Conservation (phyloP, 208 protist genomes). For the Trypanosoma cruzi region DNA sequence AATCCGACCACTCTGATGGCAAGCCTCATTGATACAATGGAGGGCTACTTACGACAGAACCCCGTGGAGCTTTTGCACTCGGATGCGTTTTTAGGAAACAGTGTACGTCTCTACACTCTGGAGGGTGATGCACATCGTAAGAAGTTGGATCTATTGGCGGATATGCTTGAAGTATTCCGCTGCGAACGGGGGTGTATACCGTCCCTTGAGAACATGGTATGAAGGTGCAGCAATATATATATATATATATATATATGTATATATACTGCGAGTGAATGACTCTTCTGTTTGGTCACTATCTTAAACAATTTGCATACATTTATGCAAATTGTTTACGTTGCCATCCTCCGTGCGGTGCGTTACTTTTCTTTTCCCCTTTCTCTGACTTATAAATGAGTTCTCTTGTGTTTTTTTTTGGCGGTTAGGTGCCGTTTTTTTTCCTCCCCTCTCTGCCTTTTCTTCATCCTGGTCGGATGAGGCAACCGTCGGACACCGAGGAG, state of each 20-base stretch:
- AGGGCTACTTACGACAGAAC: conserved; percentile 59
- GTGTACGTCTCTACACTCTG: conserved; percentile 80
- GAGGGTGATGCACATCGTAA: conserved; percentile 41
- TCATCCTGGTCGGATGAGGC: neutral
- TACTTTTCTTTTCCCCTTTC: too few relatives aligned
- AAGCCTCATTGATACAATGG: conserved; percentile 44
- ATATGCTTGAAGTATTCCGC: conserved; percentile 79
- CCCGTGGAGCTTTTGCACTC: conserved; percentile 55
- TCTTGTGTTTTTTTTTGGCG: too few relatives aligned
- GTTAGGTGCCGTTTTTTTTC: conserved; percentile 4
- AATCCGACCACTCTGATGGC: conserved; percentile 31
- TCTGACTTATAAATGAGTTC: too few relatives aligned
- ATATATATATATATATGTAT: too few relatives aligned
- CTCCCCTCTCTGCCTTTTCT: conserved; percentile 17
- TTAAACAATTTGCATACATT: too few relatives aligned
- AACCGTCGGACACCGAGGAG: neutral
- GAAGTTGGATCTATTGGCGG: conserved; percentile 50
- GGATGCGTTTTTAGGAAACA: conserved; percentile 69
- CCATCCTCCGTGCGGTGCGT: conserved; percentile 3
- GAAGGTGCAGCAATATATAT: neutral
- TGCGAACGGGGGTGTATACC: conserved; percentile 62
- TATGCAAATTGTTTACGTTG: neutral
- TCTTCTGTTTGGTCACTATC: too few relatives aligned
- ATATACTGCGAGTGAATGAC: too few relatives aligned
- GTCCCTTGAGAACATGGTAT: conserved; percentile 59